Base-by-base conservation (phyloP, 2,329 filamentous ascomycete species). In the Orbilia oligospora region DNA sequence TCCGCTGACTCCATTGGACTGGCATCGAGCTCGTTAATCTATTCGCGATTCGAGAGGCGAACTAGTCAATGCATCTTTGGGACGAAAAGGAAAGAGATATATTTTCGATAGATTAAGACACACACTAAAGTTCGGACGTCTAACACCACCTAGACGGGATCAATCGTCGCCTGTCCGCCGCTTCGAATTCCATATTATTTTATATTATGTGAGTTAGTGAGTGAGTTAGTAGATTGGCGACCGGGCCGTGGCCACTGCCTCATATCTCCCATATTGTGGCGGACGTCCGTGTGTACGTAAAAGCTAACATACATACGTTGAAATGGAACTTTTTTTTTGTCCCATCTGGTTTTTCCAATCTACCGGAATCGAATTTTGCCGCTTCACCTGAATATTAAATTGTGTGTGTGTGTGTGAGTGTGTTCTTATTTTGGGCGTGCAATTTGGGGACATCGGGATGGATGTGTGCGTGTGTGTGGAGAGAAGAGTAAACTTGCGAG, bases 381-480 rank as follows among this genome's bases (percentile, higher is more conserved):
- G 27, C 27, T 30, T 30, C 6, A 30, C 27, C 6, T 6, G 18
- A 24, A 18, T 68, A 20, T 56, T 16, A 18, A 24, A 38, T 56
- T 30, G 8, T 20, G 5, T 22, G n/a, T 24, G 22, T 18, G 51
- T 6, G 49, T n/a, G n/a, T n/a, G n/a, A n/a, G n/a, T n/a, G n/a
- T n/a, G n/a, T n/a, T n/a, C 33, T 55, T 55, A 55, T 58, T 67
- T 73, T 44, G 36, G 56, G 36, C 16, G 27, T 38, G 56, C 20
- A 61, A 67, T 67, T 51, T 67, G 70, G 70, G 51, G 30, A 58
- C 27, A 73, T 67, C 70, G 70, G 70, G 70, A 73, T 27, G 56
- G n/a, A 18, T 27, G 22, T 18, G 56, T 38, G 20, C 30, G 41
- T 46, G 18, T 64, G 27, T 10, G 33, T 18, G 22, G 30, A 5